Base-by-base conservation (phyloP, 768 basidiomycete species). In the Lyophyllum decastes region DNA sequence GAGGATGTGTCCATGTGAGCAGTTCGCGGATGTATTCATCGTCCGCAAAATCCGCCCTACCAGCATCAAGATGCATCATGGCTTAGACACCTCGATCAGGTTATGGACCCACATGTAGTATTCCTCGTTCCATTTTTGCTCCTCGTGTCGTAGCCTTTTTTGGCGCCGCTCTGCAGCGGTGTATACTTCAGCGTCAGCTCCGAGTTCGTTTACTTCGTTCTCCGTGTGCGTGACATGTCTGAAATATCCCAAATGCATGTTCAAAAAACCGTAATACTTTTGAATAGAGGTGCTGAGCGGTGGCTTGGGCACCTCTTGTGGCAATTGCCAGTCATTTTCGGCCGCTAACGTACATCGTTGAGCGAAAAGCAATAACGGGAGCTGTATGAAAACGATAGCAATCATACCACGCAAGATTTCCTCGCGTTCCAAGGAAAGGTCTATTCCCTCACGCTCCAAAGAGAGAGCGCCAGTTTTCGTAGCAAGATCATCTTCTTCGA, bases 191-290 rank as follows among this genome's bases (percentile, higher is more conserved):
- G 81, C 87, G 59, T 87, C 81, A 17, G 74, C 50, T 4, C 90
- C 91, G 14, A 94, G 78, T 65, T 92, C 91, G 65, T 93, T 90
- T 11, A 92, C 77, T 66, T 94, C 92, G 66, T 94, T 93, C 66
- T 89, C 90, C 2, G 82, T 82, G 63, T 91, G 82, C n/a, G 74
- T 72, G 9, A 86, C 85, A 70, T 92, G 86, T 55, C 72, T 76
- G 66, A 94, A 90, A 67, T 90, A 92, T 8, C 90, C 89, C 2
- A 82, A 82, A 68, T 94, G 80, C 68, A 83, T 76, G 70, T 89
- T 78, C 61, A 94, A 71, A 70, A 95, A 94, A 4, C 92, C 93
- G 61, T 95, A 95, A 10, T 72, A 79, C 47, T 77, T 82, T 55
- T 78, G 74, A 8, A 71, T 49, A 11, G 78, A 77, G 1, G 77